Conservation (phyloP, 352 stramenopile genomes). For the Phytophthora palmivora region DNA sequence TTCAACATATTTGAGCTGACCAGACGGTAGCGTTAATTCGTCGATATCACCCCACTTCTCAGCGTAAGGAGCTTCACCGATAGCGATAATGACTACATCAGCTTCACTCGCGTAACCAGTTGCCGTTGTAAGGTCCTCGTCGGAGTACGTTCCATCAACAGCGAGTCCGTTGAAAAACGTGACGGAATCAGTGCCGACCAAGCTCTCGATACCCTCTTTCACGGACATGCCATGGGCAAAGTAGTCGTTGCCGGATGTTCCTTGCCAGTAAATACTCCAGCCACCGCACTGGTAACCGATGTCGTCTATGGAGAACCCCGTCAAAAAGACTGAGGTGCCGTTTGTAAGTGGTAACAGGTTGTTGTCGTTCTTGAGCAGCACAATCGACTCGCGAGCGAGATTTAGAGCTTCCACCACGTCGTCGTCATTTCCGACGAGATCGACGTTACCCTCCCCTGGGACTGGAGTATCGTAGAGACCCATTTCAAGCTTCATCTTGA, state of each 20-base stretch:
- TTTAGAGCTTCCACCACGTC: slow-evolving; percentile 59
- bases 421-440: slow-evolving; percentile 44
- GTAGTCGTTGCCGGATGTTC: slow-evolving; percentile 67
- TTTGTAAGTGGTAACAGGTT: slow-evolving; percentile 50
- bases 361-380: slow-evolving; percentile 79
- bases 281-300: slow-evolving; percentile 70
- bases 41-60: slow-evolving; percentile 87
- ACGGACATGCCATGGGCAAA: slow-evolving; percentile 47
- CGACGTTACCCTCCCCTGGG: slow-evolving; percentile 46
- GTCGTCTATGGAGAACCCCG: slow-evolving; percentile 58
- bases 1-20: slow-evolving; percentile 78
- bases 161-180: slow-evolving; percentile 47
- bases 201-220: slow-evolving; percentile 34
- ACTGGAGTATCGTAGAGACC: slow-evolving; percentile 67
- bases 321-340: slow-evolving; percentile 55
- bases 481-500: slow-evolving; percentile 73
- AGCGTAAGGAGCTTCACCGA: slow-evolving; percentile 46
- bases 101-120: slow-evolving; percentile 26
- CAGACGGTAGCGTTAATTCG: slow-evolving; percentile 61
- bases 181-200: slow-evolving; percentile 25
- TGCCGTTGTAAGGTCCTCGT: slow-evolving; percentile 33
- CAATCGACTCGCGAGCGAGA: slow-evolving; percentile 74
- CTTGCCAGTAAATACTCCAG: slow-evolving; percentile 89
- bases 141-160: slow-evolving; percentile 33
- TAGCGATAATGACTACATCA: slow-evolving; percentile 37